A percentile compares a stretch with the other conserved stretches of the same genome.
These are phyloP conservation scores for Rhododendron molle DNA, from an alignment of 148 eudicot genomes.

Conservation along the genomic window DNA sequence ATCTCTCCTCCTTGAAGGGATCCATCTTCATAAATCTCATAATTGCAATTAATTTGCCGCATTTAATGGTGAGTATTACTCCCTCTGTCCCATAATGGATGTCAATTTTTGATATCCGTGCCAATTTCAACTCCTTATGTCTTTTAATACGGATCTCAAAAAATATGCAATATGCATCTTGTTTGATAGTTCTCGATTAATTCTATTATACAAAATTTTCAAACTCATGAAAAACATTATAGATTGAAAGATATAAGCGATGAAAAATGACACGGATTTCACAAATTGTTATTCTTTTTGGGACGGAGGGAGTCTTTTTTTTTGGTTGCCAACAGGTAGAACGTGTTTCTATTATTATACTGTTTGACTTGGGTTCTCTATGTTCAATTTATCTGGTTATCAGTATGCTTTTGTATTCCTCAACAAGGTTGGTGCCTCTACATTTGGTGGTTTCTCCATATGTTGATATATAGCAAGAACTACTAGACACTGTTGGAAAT, in stretches of 20 bases:
- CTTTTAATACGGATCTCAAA: no score
- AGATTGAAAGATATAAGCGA: no score
- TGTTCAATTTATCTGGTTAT: background rate
- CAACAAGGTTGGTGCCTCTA: conserved; percentile 1
- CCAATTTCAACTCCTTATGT: no score
- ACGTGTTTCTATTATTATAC: background rate
- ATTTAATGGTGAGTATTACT: conserved; percentile 9
- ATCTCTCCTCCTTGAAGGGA: conserved; percentile 50
- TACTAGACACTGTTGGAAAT: background rate
- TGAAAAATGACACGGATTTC: no score
- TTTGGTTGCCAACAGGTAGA: background rate
- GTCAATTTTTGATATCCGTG: no score
- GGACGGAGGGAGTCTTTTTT: no score
- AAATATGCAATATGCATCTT: no score
- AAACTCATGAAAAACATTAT: no score
- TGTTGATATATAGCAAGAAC: background rate
- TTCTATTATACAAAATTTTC: no score
- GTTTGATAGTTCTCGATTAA: no score
- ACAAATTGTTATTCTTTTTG: no score
- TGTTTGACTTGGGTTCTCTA: background rate
- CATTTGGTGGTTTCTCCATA: background rate
- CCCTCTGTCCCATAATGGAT: no score
- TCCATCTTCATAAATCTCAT: conserved; percentile 32
- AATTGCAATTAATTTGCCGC: background rate
- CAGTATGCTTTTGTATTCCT: background rate